A percentile compares a stretch with the other conserved stretches of the same genome.
phyloP scores from a whole-genome alignment of 208 protist species.

The Trypanosomatidae sp. region DNA sequence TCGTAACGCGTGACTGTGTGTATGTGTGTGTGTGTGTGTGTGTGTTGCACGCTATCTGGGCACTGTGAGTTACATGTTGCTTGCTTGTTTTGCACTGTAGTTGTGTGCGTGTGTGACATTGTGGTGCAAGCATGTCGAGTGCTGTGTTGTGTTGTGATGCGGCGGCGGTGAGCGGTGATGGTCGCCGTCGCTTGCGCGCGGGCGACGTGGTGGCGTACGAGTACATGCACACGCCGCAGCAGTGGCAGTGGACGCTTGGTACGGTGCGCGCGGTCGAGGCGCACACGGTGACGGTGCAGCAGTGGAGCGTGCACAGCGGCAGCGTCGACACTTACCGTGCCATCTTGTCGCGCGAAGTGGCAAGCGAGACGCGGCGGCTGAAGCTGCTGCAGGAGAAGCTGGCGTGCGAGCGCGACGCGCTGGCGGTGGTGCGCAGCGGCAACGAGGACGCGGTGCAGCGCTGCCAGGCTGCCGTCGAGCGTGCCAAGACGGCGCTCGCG shows the following conservation, averaged over 20 bases:
- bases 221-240: constrained; percentile 24
- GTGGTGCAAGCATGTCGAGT: no score
- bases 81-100: neutral
- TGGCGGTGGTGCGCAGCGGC: constrained; percentile 39
- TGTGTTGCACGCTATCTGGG: no score
- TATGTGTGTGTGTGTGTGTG: no score
- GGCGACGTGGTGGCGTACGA: constrained; percentile 52
- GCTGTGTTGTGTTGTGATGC: no score
- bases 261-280: constrained; percentile 22
- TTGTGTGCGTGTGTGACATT: no score
- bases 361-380: constrained; percentile 23
- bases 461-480: constrained; percentile 18
- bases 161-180: no score
- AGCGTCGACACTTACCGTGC: constrained; percentile 19
- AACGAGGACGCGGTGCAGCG: constrained; percentile 47
- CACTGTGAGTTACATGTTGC: neutral
- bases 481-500: constrained; percentile 11
- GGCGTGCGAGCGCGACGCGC: constrained; percentile 17
- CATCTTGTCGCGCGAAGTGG: constrained; percentile 36
- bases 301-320: constrained; percentile 45
- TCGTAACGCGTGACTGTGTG: no score
- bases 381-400: constrained; percentile 38
- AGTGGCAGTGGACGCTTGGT: constrained; percentile 56
- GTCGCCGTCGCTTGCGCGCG: constrained; percentile 10
- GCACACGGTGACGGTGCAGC: constrained; percentile 23